Percentiles rank a stretch among this genome's conserved stretches.
Evolutionary conservation across 345 rosid species (phyloP).

Genomic region (Populus pruinosa): DNA sequence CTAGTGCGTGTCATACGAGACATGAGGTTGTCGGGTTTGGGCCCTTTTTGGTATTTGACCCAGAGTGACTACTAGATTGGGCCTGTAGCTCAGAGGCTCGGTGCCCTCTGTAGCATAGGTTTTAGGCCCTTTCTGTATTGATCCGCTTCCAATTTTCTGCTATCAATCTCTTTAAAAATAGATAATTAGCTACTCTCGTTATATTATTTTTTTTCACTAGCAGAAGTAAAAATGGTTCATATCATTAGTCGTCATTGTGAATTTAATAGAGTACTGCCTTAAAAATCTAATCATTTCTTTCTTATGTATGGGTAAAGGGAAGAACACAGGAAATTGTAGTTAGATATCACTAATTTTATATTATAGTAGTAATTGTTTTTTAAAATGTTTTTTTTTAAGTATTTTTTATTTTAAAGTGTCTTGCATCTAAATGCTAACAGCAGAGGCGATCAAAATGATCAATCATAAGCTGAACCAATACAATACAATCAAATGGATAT

Average conservation of each 20-base stretch:
- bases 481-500: not conserved
- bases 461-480: not conserved
- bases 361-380: too few relatives aligned
- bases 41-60: not conserved
- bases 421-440: not conserved
- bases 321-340: too few relatives aligned
- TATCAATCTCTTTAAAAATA: not conserved
- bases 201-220: too few relatives aligned
- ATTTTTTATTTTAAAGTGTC: too few relatives aligned
- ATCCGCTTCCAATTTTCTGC: not conserved
- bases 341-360: too few relatives aligned
- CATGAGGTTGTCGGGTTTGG: not conserved
- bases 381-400: too few relatives aligned
- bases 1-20: not conserved
- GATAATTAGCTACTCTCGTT: not conserved
- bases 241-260: too few relatives aligned
- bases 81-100: not conserved
- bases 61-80: not conserved
- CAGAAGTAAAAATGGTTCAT: too few relatives aligned
- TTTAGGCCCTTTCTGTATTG: not conserved
- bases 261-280: too few relatives aligned
- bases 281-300: too few relatives aligned
- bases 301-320: too few relatives aligned
- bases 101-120: not conserved
- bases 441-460: not conserved